phyloP scores from a whole-genome alignment of 441 rosid genomes.

The Syzygium syzygioides region DNA sequence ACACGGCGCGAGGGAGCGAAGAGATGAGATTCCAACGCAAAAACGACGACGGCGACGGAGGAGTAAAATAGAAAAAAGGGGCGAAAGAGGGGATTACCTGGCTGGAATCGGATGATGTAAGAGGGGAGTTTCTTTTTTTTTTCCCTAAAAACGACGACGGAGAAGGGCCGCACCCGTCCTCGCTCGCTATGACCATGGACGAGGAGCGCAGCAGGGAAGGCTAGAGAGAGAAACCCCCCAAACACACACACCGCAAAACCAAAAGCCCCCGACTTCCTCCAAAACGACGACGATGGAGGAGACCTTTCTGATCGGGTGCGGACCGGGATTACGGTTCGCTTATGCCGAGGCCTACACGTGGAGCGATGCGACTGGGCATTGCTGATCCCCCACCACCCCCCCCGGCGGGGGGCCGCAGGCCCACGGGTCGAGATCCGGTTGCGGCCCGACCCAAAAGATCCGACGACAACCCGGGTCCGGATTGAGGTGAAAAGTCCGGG shows the following conservation, averaged over 20 bases:
- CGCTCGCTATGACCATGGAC: not conserved
- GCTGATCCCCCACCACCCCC: not conserved
- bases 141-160: constrained; percentile 2
- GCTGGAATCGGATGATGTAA: not conserved
- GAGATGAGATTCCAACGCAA: not conserved
- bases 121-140: not conserved
- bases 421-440: not conserved
- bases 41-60: not conserved
- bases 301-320: not conserved
- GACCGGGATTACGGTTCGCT: not conserved
- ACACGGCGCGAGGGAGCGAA: not conserved
- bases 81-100: not conserved
- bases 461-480: not conserved
- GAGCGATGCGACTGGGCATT: not conserved
- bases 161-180: not conserved
- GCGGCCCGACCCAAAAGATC: not conserved
- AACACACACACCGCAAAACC: not conserved
- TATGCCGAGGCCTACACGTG: not conserved
- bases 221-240: not conserved
- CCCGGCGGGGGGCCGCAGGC: not conserved
- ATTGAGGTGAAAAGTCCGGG: not conserved
- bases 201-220: not conserved
- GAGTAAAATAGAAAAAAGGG: not conserved
- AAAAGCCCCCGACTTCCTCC: not conserved
- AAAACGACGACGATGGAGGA: constrained; percentile 19